Base-by-base conservation (phyloP, 345 rosid genomes). In the Acer campestre region DNA sequence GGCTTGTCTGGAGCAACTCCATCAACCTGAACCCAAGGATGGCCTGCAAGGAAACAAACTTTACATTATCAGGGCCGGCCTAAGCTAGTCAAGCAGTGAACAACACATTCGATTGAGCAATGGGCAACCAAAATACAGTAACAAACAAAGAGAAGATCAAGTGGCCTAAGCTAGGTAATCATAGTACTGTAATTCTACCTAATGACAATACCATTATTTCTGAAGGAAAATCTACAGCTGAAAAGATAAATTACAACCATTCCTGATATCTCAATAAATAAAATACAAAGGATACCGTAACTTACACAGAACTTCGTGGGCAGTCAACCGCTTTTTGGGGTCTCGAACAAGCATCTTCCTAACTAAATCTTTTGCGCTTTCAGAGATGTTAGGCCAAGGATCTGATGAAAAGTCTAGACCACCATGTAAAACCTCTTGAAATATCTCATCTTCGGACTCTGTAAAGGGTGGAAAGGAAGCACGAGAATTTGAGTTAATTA, bases 331-430 rank as follows among this genome's bases (percentile, higher is more conserved):
- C 78, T 76, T 85, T 72, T 73, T 86, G 0, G 91, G 92, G 81
- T 95, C 85, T 78, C 92, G 86, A 46, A 84, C 82, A 27, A 95
- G 98, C 96, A 95, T 90, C 77, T 84, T 92, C 64, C 83, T 87
- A 31, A 93, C 87, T 77, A 95, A 84, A 89, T 95, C 97, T 76
- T 93, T 93, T 9, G 97, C 99, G 72, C 91, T 86, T 40, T 84
- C 90, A 23, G 99, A 88, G 40, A 95, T 91, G 1, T 84, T 74
- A 82, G 98, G 96, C 99, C 99, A 95, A 31, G 99, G 99, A 79
- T 90, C 88, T 61, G 95, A 88, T 70, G 89, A 69, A 78, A 95
- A 88, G 87, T 95, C 97, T 75, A 93, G 89, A 27, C 82, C 85
- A 70, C 96, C 99, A 7, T 86, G 82, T 64, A 93, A 80, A 82